Conservation (phyloP, 139 green algal genomes). For the Chlamydomonas asymmetrica region DNA sequence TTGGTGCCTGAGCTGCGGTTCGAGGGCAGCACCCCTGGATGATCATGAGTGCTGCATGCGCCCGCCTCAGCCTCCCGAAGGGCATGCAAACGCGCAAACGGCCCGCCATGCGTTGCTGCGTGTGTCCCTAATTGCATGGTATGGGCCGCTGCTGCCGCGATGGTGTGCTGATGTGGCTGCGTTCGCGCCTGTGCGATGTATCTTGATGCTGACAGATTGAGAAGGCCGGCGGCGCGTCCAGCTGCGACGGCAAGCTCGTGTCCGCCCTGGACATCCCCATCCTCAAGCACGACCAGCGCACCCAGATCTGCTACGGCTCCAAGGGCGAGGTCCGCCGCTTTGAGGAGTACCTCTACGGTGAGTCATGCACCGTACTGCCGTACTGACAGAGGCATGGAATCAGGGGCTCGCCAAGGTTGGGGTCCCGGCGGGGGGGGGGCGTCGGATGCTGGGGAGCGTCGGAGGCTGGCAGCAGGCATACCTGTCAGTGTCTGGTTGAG, state of each 20-base stretch:
- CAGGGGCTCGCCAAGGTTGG: background rate
- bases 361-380: constrained; percentile 44
- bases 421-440: background rate
- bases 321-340: constrained; percentile 83
- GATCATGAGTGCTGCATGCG: too few relatives aligned
- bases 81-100: too few relatives aligned
- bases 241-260: constrained; percentile 74
- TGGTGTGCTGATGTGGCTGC: too few relatives aligned
- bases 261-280: constrained; percentile 84
- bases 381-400: background rate
- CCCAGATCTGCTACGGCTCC: constrained; percentile 90
- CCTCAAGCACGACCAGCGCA: constrained; percentile 83
- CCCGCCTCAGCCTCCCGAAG: too few relatives aligned
- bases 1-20: too few relatives aligned
- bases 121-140: too few relatives aligned
- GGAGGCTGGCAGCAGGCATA: too few relatives aligned
- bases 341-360: constrained; percentile 92
- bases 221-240: constrained; percentile 83
- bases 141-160: too few relatives aligned
- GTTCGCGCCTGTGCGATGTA: background rate
- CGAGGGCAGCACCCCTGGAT: too few relatives aligned
- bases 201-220: too few relatives aligned
- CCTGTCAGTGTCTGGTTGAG: background rate
- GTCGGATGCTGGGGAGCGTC: too few relatives aligned
- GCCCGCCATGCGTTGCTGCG: too few relatives aligned